These are phyloP conservation scores for Oryza rufipogon DNA, from an alignment of 176 grass and related monocot species.

Conservation along the genomic window DNA sequence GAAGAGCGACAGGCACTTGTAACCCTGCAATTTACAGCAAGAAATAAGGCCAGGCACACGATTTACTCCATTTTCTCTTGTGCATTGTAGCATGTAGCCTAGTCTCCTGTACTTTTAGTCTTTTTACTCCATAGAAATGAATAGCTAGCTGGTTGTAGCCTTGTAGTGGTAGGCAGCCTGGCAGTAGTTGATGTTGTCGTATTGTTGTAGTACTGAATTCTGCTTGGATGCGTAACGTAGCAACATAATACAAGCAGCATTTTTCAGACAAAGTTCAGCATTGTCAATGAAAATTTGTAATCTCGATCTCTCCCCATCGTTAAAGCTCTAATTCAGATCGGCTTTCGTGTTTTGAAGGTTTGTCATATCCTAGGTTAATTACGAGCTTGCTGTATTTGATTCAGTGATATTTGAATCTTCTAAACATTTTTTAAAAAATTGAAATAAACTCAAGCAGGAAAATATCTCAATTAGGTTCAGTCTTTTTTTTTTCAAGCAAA, in stretches of 20 bases:
- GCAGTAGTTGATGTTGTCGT: slow-evolving; percentile 28
- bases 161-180: slow-evolving; percentile 26
- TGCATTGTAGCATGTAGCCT: slow-evolving; percentile 38
- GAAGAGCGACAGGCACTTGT: not conserved
- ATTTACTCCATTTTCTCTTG: slow-evolving; percentile 35
- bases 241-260: slow-evolving; percentile 25
- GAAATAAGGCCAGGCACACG: slow-evolving; percentile 46
- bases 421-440: too few relatives aligned
- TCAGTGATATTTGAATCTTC: too few relatives aligned
- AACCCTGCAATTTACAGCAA: not conserved
- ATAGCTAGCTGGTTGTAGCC: slow-evolving; percentile 37
- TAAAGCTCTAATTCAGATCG: not conserved
- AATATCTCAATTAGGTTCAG: too few relatives aligned
- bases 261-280: slow-evolving; percentile 12
- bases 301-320: not conserved
- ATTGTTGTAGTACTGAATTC: not conserved
- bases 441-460: too few relatives aligned
- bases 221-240: slow-evolving; percentile 19
- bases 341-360: not conserved
- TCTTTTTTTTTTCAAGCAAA: too few relatives aligned
- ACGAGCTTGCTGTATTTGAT: not conserved
- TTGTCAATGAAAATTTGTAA: not conserved
- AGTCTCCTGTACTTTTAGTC: slow-evolving; percentile 29
- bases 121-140: slow-evolving; percentile 32
- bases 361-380: not conserved